Evolutionary conservation across 257 asterid genomes (phyloP).

Genomic region (Nicotiana attenuata): DNA sequence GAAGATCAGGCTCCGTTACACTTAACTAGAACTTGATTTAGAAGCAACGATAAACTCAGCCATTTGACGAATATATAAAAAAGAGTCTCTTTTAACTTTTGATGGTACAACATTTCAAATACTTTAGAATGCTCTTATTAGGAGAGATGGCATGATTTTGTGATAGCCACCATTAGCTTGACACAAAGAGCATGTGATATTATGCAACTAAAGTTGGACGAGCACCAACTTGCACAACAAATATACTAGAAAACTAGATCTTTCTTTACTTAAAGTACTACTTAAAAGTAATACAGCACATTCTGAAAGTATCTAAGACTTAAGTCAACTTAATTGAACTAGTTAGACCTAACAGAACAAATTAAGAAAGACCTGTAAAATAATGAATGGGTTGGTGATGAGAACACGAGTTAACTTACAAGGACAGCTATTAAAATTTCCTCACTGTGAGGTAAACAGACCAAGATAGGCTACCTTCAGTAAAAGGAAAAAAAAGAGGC

Average conservation of each 20-base stretch:
- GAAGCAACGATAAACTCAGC: neutral
- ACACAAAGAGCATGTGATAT: neutral
- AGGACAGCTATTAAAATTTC: neutral
- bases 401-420: neutral
- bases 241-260: neutral
- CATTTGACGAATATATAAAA: neutral
- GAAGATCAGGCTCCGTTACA: neutral
- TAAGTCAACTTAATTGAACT: neutral
- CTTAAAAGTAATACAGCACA: neutral
- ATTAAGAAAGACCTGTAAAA: no score
- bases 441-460: neutral
- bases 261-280: neutral
- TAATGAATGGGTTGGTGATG: neutral
- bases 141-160: neutral
- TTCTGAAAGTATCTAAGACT: neutral
- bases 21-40: neutral
- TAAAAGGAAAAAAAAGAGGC: neutral
- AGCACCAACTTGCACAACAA: neutral
- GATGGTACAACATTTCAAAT: neutral
- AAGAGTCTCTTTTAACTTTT: neutral
- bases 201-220: neutral
- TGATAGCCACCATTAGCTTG: neutral
- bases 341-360: neutral
- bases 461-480: no score
- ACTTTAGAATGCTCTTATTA: neutral